Conservation (phyloP, 192 early-diverging fungal genomes). For the Gonapodya prolifera region DNA sequence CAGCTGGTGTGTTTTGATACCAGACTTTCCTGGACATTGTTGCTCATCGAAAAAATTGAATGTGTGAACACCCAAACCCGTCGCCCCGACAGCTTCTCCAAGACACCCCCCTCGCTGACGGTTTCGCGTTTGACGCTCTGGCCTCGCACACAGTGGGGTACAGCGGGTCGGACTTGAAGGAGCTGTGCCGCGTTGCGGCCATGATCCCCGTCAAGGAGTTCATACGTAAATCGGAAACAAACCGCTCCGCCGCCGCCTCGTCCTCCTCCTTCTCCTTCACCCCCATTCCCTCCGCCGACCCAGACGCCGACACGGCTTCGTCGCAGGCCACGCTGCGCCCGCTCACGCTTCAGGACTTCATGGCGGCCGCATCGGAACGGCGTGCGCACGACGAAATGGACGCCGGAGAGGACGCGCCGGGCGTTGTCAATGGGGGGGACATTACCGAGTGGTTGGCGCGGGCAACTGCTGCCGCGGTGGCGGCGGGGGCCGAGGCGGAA, state of each 20-base stretch:
- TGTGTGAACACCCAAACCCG: not conserved
- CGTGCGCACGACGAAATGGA: not conserved
- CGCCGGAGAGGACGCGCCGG: not conserved
- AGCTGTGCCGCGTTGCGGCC: slow-evolving; percentile 89
- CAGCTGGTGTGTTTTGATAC: slow-evolving; percentile 32
- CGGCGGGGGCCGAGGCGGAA: too few species aligned
- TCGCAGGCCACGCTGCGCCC: not conserved
- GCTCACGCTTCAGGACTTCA: not conserved
- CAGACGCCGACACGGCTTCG: not conserved
- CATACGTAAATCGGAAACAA: slow-evolving; percentile 38
- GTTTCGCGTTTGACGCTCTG: slow-evolving; percentile 55
- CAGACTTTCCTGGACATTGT: not conserved
- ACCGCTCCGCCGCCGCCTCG: not conserved
- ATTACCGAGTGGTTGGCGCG: not conserved
- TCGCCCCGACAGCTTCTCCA: slow-evolving; percentile 50
- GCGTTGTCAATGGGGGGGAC: not conserved
- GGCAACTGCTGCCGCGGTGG: not conserved
- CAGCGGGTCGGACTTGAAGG: slow-evolving; percentile 93
- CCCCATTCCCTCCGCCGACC: not conserved
- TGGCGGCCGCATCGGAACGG: not conserved
- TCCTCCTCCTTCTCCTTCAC: not conserved
- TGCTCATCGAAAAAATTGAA: slow-evolving; percentile 18
- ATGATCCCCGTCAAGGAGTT: slow-evolving; percentile 90
- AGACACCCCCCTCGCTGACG: slow-evolving; percentile 45
- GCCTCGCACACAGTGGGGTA: slow-evolving; percentile 63